These are phyloP conservation scores for Podila minutissima DNA, from an alignment of 192 early-diverging fungal genomes.

Conservation along the genomic window DNA sequence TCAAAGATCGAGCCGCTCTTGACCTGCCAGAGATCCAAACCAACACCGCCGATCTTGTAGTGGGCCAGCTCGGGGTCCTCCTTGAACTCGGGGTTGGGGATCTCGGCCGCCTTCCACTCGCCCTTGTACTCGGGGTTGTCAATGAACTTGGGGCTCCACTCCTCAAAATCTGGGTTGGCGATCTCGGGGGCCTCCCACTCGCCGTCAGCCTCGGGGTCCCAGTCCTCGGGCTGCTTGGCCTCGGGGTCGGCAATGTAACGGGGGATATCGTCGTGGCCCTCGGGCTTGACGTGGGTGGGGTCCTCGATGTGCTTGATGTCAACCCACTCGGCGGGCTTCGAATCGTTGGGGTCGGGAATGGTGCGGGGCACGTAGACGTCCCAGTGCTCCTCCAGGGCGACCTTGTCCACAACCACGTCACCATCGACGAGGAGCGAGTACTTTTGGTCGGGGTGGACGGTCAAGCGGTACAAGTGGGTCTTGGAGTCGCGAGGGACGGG, in stretches of 20 bases:
- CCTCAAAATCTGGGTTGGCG: slow-evolving; percentile 83
- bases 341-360: slow-evolving; percentile 81
- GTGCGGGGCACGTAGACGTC: slow-evolving; percentile 62
- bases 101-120: slow-evolving; percentile 82
- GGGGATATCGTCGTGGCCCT: slow-evolving; percentile 77
- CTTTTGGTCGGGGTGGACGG: slow-evolving; percentile 76
- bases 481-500: slow-evolving; percentile 77
- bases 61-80: slow-evolving; percentile 80
- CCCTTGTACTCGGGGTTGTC: slow-evolving; percentile 94
- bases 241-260: slow-evolving; percentile 82
- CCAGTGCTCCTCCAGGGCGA: slow-evolving; percentile 83
- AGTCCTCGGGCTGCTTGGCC: slow-evolving; percentile 86
- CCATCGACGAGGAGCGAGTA: slow-evolving; percentile 80
- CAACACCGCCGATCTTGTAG: slow-evolving; percentile 84
- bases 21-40: slow-evolving; percentile 96
- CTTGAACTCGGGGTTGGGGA: slow-evolving; percentile 93
- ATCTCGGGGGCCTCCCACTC: slow-evolving; percentile 91
- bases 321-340: slow-evolving; percentile 93
- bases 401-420: slow-evolving; percentile 82
- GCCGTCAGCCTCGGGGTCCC: slow-evolving; percentile 95
- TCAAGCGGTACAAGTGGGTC: slow-evolving; percentile 89
- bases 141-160: slow-evolving; percentile 83
- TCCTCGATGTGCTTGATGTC: slow-evolving; percentile 80
- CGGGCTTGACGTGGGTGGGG: slow-evolving; percentile 78
- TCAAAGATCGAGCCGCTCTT: slow-evolving; percentile 88